These are phyloP conservation scores for Penicillium longicatenatum DNA, from an alignment of 495 filamentous ascomycete species.

Conservation along the genomic window DNA sequence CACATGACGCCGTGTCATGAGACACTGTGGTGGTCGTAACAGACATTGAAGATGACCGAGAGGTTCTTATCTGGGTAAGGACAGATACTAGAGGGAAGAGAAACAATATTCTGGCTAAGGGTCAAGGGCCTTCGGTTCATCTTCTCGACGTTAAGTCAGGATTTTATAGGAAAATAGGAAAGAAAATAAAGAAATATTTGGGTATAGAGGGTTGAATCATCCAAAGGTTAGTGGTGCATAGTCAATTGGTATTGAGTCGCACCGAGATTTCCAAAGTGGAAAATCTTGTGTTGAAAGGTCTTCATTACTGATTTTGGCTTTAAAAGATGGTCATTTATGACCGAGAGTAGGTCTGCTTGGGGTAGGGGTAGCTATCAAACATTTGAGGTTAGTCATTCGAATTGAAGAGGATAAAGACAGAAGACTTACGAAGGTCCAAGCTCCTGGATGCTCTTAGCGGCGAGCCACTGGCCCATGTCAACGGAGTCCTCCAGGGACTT, in stretches of 20 bases:
- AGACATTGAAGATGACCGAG: neutral
- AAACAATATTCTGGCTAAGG: neutral
- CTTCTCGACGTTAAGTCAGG: slow-evolving; percentile 42
- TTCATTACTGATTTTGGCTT: slow-evolving; percentile 24
- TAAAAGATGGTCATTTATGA: slow-evolving; percentile 26
- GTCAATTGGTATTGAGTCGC: slow-evolving; percentile 13
- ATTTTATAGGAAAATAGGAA: slow-evolving; percentile 13
- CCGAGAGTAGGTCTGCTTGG: slow-evolving; percentile 73
- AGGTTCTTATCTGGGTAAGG: neutral
- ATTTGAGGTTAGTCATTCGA: slow-evolving; percentile 11
- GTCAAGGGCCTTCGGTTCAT: slow-evolving; percentile 6
- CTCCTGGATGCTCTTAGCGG: slow-evolving; percentile 87
- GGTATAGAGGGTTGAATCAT: slow-evolving; percentile 57
- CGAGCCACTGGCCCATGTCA: slow-evolving; percentile 95
- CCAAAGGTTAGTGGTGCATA: slow-evolving; percentile 30
- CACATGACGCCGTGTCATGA: slow-evolving; percentile 1
- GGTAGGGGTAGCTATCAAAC: slow-evolving; percentile 71
- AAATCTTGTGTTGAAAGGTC: slow-evolving; percentile 21
- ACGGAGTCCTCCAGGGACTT: slow-evolving; percentile 73
- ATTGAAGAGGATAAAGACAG: neutral
- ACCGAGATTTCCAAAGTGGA: slow-evolving; percentile 16
- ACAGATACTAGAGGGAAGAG: neutral
- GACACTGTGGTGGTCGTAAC: neutral
- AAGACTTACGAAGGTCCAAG: slow-evolving; percentile 85
- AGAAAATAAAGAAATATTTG: slow-evolving; percentile 26